Base-by-base conservation (phyloP, 2,329 filamentous ascomycete species). In the Xylaria polymorpha region DNA sequence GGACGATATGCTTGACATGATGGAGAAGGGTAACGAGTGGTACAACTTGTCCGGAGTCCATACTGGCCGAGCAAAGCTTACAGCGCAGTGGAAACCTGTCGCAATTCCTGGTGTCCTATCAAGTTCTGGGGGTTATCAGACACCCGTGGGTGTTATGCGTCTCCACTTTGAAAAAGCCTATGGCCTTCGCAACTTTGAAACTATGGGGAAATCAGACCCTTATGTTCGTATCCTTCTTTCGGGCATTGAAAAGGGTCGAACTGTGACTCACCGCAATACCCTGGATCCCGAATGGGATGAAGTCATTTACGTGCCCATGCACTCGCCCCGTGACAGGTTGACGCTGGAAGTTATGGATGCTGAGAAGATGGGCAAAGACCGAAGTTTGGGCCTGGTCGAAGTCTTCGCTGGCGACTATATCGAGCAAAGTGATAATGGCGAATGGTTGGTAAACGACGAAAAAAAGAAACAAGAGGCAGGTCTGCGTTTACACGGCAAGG, bases 241-340 rank as follows among this genome's bases (percentile, higher is more conserved):
- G 57, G 95, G 96, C 55, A 90, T 98, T 66, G 92, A 96, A 78
- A 97, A 95, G 80, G 94, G 89, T 10, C 90, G 94, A 67, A 98
- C 96, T 2, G 96, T 99, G 60, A 98, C 95, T 0, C 97, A 96
- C 85, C 91, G 94, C 79, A 99, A 97, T 82, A 97, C 98, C 71
- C 88, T 99, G 67, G 94, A 97, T 78, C 96, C 96, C 1, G 92
- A 96, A 62, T 99, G 93, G 91, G 94, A 99, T 76, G 96, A 99
- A 81, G 90, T 99, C 29, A 87, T 98, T 25, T 99, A 99, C 77
- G 87, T 99, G 0, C 95, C 97, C 1, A 88, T 99, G 66, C 95
- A 98, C 79, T 94, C 91, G 7, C 76, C 87, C 15, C 91, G 93
- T 39, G 96, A 99, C 79, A 94, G 92, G 77, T 84, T 99, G 37